These are phyloP conservation scores for Globisporangium cystogenes DNA, from an alignment of 352 stramenopile genomes.

Conservation along the genomic window DNA sequence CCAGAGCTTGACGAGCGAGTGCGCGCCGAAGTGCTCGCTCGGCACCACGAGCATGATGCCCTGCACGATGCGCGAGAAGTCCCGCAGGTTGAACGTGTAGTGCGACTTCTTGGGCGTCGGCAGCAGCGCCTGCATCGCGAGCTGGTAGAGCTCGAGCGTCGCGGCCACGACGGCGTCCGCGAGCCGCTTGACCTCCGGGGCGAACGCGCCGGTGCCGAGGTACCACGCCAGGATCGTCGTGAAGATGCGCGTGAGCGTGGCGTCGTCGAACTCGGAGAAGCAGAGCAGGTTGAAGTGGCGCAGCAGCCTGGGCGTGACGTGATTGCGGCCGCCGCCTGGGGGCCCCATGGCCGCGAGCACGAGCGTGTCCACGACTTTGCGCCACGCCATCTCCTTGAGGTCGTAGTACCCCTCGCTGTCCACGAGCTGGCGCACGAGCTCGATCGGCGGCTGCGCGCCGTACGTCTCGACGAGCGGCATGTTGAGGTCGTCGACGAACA, in stretches of 20 bases:
- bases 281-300: constrained; percentile 92
- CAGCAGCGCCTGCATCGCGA: constrained; percentile 78
- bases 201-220: constrained; percentile 62
- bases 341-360: constrained; percentile 90
- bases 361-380: constrained; percentile 89
- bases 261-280: constrained; percentile 92
- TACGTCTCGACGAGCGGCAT: constrained; percentile 95
- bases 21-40: constrained; percentile 78
- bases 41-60: constrained; percentile 89
- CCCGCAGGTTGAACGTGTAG: constrained; percentile 95
- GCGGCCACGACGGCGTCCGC: constrained; percentile 80
- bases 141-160: constrained; percentile 90
- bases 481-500: constrained; percentile 95
- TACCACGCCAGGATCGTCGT: constrained; percentile 88
- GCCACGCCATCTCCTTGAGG: constrained; percentile 91
- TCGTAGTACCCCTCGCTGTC: constrained; percentile 92
- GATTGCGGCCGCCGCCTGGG: constrained; percentile 87
- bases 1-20: constrained; percentile 89
- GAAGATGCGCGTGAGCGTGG: constrained; percentile 92
- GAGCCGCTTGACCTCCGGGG: constrained; percentile 63
- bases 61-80: constrained; percentile 92
- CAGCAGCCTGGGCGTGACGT: constrained; percentile 87
- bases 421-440: constrained; percentile 89
- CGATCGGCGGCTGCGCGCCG: constrained; percentile 90
- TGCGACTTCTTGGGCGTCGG: constrained; percentile 94